phyloP scores from a whole-genome alignment of 805 yeast genomes.

The Teunomyces stri region DNA sequence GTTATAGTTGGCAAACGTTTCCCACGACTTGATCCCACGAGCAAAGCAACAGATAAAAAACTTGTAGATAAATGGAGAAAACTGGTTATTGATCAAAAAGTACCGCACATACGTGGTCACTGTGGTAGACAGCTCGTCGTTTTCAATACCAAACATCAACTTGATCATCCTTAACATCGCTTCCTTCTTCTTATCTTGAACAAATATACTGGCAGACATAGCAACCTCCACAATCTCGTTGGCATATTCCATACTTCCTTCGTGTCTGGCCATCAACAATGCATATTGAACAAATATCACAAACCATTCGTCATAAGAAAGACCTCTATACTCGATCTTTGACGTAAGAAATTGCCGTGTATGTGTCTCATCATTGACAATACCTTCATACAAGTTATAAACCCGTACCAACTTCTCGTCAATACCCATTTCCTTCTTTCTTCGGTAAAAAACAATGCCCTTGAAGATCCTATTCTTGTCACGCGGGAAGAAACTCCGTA shows the following conservation, averaged over 20 bases:
- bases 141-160: conserved; percentile 51
- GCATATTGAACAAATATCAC: conserved; percentile 78
- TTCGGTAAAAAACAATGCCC: conserved; percentile 62
- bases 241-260: conserved; percentile 59
- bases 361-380: conserved; percentile 25
- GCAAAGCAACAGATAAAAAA: conserved; percentile 66
- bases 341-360: conserved; percentile 43
- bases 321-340: conserved; percentile 65
- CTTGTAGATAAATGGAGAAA: conserved; percentile 64
- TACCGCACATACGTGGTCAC: conserved; percentile 60
- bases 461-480: conserved; percentile 70
- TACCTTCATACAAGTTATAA: conserved; percentile 61
- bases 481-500: conserved; percentile 73
- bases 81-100: conserved; percentile 68
- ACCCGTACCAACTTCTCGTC: conserved; percentile 73
- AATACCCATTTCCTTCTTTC: conserved; percentile 59
- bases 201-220: conserved; percentile 73
- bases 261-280: conserved; percentile 59
- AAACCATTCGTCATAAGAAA: conserved; percentile 81
- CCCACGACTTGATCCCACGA: conserved; percentile 57
- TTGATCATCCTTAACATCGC: conserved; percentile 62
- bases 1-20: conserved; percentile 67
- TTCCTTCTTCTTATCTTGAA: conserved; percentile 59
- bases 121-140: conserved; percentile 49
- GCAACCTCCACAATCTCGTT: conserved; percentile 65